These are phyloP conservation scores for Backusella parvicylindrica DNA, from an alignment of 192 early-diverging fungal species.

Conservation along the genomic window DNA sequence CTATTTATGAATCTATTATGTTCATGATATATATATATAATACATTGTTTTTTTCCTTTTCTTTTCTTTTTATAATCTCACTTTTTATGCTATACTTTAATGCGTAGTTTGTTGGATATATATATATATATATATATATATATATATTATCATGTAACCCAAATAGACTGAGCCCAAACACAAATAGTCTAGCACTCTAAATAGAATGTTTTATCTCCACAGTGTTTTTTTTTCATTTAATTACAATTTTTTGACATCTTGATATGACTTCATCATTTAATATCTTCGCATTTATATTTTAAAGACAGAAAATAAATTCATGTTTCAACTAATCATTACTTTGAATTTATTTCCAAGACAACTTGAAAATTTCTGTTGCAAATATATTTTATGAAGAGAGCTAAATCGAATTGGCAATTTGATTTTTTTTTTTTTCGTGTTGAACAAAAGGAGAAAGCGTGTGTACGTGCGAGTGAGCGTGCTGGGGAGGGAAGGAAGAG, in stretches of 20 bases:
- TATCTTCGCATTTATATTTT: neutral
- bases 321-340: neutral
- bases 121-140: no score
- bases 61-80: neutral
- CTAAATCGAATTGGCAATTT: neutral
- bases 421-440: neutral
- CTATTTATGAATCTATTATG: neutral
- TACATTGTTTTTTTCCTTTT: neutral
- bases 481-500: no score
- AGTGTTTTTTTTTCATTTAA: neutral
- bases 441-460: neutral
- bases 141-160: neutral
- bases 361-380: neutral
- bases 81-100: neutral
- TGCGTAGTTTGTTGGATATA: neutral
- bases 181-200: neutral
- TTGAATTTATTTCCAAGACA: neutral
- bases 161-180: neutral
- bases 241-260: neutral
- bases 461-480: neutral
- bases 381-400: neutral
- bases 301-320: neutral
- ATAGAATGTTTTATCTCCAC: neutral
- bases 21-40: no score
- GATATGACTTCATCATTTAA: neutral